Evolutionary conservation across 225 moss, liverwort and hornwort species (phyloP), one percentile per base, ranked within the genome.

Genomic region (Polytrichum formosum): DNA sequence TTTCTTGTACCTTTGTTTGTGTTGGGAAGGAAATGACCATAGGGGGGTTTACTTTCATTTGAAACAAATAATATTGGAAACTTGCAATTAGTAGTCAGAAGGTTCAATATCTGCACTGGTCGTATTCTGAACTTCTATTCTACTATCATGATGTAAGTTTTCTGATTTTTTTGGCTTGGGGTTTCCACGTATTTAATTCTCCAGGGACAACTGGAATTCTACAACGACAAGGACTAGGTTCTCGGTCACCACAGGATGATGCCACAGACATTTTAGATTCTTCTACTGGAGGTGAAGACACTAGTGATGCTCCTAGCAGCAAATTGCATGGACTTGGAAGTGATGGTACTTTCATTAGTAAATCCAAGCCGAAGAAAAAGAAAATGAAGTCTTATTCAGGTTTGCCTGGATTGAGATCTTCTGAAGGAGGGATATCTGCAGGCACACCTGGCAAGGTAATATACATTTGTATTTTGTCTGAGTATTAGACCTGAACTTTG

Each of bases 331-430:
- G 79, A 72, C 71, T 56, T 63, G 81, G 67, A 23, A 61, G 77
- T 61, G 79, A 69, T 63, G 84, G 77, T n/a, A 72, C 72, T 18
- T 88, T 76, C 23, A 18, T 65, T 2, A 79, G 76, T 17, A 92
- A 90, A 77, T 67, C 79, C 37, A 91, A 85, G 85, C 13, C 16
- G 13, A 93, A 85, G 80, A 93, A 89, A 70, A 93, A 90, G 81
- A 90, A 87, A 78, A 84, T 79, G 67, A 92, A 84, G 81, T 75
- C 83, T 62, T 88, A 82, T 69, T 70, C 76, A 78, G 88, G 86
- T 58, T 64, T 79, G 61, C 75, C 88, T 33, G 67, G 78, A 56
- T 69, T 73, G 23, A 65, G 62, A 68, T 59, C 61, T 16, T 75
- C 76, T 72, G 81, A 82, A 66, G 91, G 85, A 66, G 91, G 87